phyloP scores from a whole-genome alignment of 2,329 filamentous ascomycete species.

The Sarocladium oryzae region DNA sequence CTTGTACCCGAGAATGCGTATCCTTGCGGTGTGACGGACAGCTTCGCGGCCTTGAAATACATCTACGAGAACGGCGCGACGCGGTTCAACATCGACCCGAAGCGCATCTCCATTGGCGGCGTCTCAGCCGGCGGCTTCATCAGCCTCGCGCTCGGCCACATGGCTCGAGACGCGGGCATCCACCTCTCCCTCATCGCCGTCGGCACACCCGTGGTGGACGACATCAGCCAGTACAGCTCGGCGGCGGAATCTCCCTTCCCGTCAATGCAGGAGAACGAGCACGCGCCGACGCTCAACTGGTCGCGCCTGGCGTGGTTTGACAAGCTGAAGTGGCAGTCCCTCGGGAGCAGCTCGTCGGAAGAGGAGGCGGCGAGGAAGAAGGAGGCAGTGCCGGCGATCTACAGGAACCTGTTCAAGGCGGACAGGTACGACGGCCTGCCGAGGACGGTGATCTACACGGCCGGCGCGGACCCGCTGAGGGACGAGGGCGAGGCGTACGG shows the following conservation, averaged over 20 bases:
- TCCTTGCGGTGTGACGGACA: constrained; percentile 39
- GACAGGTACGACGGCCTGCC: constrained; percentile 25
- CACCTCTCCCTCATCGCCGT: constrained; percentile 28
- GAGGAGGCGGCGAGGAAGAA: constrained; percentile 10
- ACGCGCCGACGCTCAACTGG: constrained; percentile 36
- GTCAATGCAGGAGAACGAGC: constrained; percentile 33
- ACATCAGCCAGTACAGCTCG: constrained; percentile 28
- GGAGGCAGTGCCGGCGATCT: constrained; percentile 17
- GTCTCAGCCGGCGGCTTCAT: constrained; percentile 37
- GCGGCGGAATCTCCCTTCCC: constrained; percentile 29
- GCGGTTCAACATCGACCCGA: constrained; percentile 29
- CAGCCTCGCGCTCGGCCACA: constrained; percentile 29
- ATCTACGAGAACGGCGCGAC: constrained; percentile 25
- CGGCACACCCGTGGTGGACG: constrained; percentile 31
- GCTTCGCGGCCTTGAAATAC: constrained; percentile 36
- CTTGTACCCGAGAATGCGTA: constrained; percentile 42
- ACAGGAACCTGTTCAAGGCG: constrained; percentile 25
- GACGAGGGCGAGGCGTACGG: constrained; percentile 44
- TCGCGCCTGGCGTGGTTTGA: constrained; percentile 33
- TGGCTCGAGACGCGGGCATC: constrained; percentile 31
- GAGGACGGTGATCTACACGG: constrained; percentile 30
- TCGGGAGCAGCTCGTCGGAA: constrained; percentile 13
- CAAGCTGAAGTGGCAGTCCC: constrained; percentile 23
- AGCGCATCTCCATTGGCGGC: constrained; percentile 35
- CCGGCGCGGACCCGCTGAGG: constrained; percentile 36